phyloP scores from a whole-genome alignment of 305 asterid species.

The Fraxinus velutina region DNA sequence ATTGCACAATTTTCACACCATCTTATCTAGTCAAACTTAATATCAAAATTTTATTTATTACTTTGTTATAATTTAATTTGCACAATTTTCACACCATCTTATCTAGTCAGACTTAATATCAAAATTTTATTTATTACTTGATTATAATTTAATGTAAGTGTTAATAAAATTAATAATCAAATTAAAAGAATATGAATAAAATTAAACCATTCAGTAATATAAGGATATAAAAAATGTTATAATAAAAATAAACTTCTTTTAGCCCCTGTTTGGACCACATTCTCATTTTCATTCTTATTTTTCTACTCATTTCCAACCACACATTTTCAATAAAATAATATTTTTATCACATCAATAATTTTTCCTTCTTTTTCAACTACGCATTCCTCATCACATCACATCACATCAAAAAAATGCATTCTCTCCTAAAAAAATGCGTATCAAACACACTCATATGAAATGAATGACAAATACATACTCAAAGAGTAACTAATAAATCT shows the following conservation, averaged over 20 bases:
- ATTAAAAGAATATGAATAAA: background rate
- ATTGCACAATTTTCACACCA: background rate
- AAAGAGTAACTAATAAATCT: background rate
- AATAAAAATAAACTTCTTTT: background rate
- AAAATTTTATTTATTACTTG: background rate
- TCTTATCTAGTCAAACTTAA: background rate
- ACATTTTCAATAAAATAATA: no score
- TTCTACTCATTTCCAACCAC: no score
- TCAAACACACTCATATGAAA: background rate
- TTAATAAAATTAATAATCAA: background rate
- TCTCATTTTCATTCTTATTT: no score
- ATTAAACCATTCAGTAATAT: background rate
- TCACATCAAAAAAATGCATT: no score
- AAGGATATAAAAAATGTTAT: background rate
- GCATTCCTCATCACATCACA: no score
- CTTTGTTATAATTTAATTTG: no score
- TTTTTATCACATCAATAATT: no score
- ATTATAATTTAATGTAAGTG: background rate
- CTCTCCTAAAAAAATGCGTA: no score
- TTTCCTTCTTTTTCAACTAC: no score
- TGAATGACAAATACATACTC: background rate
- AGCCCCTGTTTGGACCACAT: no score
- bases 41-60: no score
- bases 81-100: no score
- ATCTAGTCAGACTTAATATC: background rate